Evolutionary conservation across 169 alveolate species (phyloP), one percentile per base, ranked within the genome.

Genomic region (Ichthyophthirius multifiliis): DNA sequence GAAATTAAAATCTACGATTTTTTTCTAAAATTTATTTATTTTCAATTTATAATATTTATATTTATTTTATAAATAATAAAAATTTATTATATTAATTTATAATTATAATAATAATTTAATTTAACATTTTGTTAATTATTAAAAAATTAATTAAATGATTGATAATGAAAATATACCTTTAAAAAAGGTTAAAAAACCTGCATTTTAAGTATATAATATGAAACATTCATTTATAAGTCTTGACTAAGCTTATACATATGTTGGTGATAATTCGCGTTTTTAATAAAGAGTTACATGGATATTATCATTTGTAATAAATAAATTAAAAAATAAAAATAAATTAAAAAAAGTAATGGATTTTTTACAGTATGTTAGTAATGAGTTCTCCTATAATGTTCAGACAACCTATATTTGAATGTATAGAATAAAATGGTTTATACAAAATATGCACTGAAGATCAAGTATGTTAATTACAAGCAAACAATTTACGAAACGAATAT

Each of bases 221-320:
- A 76, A 55, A 20, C 35, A 64, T 20, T 35, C 83, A 0, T 76
- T 76, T 41, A 43, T 76, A 3, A 55, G 75, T 10, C 32, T 76
- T 15, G 83, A 76, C 43, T n/a, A 76, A 76, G 83, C 83, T 23
- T 76, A 55, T 43, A 76, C 48, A 15, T 76, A 76, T 76, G 74
- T 76, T 48, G 83, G 83, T 16, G 83, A 76, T 65, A 76, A 76
- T 62, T 76, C 83, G 4, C 48, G 34, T 39, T 76, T 37, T 62
- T 23, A 76, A 76, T 34, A 76, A 64, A 48, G 76, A 65, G 43
- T 76, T 27, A 76, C 74, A 23, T 34, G n/a, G 31, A 23, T 76
- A 34, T 35, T 76, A 20, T 13, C 44, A 35, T 39, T 76, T 18
- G 32, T 47, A 30, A 45, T 6, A n/a, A 6, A 6, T 45, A 6